Evolutionary conservation across 306 rosid species (phyloP).

Genomic region (Lithocarpus polystachyus): DNA sequence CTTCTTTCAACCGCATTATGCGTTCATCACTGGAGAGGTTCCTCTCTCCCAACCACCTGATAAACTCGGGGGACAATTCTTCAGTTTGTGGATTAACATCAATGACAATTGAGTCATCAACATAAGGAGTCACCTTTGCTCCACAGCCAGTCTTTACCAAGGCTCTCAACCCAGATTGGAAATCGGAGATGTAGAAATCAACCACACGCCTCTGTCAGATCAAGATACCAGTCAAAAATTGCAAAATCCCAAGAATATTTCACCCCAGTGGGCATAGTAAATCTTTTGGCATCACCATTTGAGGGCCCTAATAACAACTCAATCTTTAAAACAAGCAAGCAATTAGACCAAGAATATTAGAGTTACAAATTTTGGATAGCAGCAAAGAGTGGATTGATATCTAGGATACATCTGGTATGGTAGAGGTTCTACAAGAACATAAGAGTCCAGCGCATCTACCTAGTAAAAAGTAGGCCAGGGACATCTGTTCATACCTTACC

Average conservation of each 20-base stretch:
- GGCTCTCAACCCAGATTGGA: constrained; percentile 98
- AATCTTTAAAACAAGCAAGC: not conserved
- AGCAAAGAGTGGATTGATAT: not conserved
- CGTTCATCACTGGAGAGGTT: constrained; percentile 89
- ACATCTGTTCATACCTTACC: not conserved
- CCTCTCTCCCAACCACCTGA: constrained; percentile 87
- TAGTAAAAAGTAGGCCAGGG: not conserved
- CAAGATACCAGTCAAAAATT: not conserved
- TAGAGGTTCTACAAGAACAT: not conserved
- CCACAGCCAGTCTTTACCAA: constrained; percentile 95
- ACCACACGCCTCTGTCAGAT: constrained; percentile 78
- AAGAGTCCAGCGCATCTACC: not conserved
- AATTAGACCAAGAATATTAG: not conserved
- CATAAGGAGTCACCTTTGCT: constrained; percentile 89
- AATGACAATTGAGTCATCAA: constrained; percentile 67
- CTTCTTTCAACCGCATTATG: constrained; percentile 84
- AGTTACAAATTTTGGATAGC: not conserved
- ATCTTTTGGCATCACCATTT: not conserved
- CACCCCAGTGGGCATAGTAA: not conserved
- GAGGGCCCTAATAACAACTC: not conserved
- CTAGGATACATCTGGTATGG: not conserved
- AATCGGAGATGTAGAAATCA: constrained; percentile 98
- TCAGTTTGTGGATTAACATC: constrained; percentile 67
- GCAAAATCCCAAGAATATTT: not conserved
- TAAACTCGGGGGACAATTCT: constrained; percentile 73